Conservation (phyloP, 2,329 filamentous ascomycete genomes). For the Penicillium occitanis region DNA sequence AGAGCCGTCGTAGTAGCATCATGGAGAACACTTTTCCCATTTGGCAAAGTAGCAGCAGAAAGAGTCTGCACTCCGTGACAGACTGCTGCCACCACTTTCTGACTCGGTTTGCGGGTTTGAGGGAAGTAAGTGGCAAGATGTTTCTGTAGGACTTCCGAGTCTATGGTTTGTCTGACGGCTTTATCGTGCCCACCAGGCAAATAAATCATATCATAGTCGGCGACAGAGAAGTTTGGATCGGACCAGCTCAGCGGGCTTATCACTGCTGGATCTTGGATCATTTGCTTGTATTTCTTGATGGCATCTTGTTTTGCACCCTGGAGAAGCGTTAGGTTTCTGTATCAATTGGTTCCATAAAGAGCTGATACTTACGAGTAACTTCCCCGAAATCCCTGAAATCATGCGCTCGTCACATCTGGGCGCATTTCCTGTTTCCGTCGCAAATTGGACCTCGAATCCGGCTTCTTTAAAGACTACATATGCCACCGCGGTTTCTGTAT, state of each 20-base stretch:
- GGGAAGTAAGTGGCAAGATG: slow-evolving; percentile 52
- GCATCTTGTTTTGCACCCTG: slow-evolving; percentile 50
- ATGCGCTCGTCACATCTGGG: slow-evolving; percentile 54
- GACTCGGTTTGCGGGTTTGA: slow-evolving; percentile 45
- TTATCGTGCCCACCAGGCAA: slow-evolving; percentile 58
- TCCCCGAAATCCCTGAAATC: slow-evolving; percentile 52
- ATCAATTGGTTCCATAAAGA: too few relatives aligned
- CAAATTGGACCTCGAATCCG: slow-evolving; percentile 51
- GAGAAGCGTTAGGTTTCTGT: not conserved
- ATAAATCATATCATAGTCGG: slow-evolving; percentile 51
- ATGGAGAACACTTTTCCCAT: slow-evolving; percentile 50
- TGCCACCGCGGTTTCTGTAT: slow-evolving; percentile 52
- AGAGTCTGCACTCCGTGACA: slow-evolving; percentile 57
- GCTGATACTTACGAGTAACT: slow-evolving; percentile 45
- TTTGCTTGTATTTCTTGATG: slow-evolving; percentile 45
- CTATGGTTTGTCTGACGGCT: slow-evolving; percentile 53
- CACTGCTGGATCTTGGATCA: slow-evolving; percentile 47
- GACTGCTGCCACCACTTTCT: slow-evolving; percentile 50
- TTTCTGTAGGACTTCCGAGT: slow-evolving; percentile 48
- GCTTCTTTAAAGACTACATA: slow-evolving; percentile 51
- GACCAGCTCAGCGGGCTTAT: slow-evolving; percentile 50
- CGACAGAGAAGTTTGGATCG: slow-evolving; percentile 45
- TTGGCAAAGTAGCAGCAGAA: slow-evolving; percentile 40
- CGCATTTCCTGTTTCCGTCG: slow-evolving; percentile 51
- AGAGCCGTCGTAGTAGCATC: slow-evolving; percentile 53